phyloP scores from a whole-genome alignment of 495 filamentous ascomycete species.

The Podospora pseudopauciseta region DNA sequence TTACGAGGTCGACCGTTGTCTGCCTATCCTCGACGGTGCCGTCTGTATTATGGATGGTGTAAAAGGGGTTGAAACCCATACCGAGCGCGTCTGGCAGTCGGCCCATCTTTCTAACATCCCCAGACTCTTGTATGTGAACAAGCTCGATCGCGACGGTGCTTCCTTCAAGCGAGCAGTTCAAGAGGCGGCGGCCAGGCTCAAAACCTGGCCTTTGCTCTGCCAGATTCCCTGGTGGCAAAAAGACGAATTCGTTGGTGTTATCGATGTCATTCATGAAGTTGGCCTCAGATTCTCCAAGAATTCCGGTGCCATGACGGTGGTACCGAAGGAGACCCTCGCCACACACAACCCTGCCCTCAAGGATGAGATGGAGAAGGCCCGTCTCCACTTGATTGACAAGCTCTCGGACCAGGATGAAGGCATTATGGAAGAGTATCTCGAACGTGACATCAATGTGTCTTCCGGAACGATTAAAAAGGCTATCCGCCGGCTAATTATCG shows the following conservation, averaged over 20 bases:
- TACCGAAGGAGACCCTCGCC: slow-evolving; percentile 47
- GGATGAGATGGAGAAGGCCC: slow-evolving; percentile 70
- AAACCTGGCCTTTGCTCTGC: slow-evolving; percentile 84
- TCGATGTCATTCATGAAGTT: slow-evolving; percentile 65
- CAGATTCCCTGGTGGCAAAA: slow-evolving; percentile 93
- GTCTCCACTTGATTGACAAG: slow-evolving; percentile 72
- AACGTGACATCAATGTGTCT: slow-evolving; percentile 69
- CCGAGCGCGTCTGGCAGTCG: slow-evolving; percentile 94
- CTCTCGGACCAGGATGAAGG: slow-evolving; percentile 83
- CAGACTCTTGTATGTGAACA: slow-evolving; percentile 86
- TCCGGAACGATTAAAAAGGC: slow-evolving; percentile 62
- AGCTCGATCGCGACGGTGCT: slow-evolving; percentile 91
- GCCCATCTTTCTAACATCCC: slow-evolving; percentile 83
- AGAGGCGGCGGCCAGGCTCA: slow-evolving; percentile 74
- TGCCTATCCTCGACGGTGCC: slow-evolving; percentile 90
- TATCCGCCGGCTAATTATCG: slow-evolving; percentile 68
- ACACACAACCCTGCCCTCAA: slow-evolving; percentile 47
- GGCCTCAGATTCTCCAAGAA: slow-evolving; percentile 48
- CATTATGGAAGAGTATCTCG: slow-evolving; percentile 79
- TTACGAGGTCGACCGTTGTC: slow-evolving; percentile 90
- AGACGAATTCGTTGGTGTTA: slow-evolving; percentile 73
- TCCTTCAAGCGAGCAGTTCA: slow-evolving; percentile 82
- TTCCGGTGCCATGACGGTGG: slow-evolving; percentile 48
- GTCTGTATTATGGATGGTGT: slow-evolving; percentile 96
- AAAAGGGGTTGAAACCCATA: slow-evolving; percentile 96